phyloP scores from a whole-genome alignment of 257 asterid genomes.

The Rhazya stricta region DNA sequence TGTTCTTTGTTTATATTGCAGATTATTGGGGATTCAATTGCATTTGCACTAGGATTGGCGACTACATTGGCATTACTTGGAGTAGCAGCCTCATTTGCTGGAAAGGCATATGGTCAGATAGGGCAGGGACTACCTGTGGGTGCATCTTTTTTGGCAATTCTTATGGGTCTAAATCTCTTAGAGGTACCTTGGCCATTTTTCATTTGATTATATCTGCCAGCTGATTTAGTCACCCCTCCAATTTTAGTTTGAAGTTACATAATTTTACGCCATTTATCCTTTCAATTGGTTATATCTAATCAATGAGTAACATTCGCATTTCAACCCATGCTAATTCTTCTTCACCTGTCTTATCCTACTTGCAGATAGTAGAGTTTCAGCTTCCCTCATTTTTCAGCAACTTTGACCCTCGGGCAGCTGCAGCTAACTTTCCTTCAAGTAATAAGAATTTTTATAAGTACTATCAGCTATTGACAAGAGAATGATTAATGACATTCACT shows the following conservation, averaged over 20 bases:
- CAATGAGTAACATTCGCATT: neutral
- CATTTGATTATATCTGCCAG: neutral
- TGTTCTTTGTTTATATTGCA: slow-evolving; percentile 15
- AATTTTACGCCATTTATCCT: neutral
- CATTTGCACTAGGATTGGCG: slow-evolving; percentile 94
- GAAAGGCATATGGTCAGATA: slow-evolving; percentile 94
- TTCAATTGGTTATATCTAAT: neutral
- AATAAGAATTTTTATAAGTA: slow-evolving; percentile 21
- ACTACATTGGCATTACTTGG: slow-evolving; percentile 91
- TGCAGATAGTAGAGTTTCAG: slow-evolving; percentile 76
- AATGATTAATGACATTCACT: neutral
- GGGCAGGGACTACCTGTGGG: slow-evolving; percentile 92
- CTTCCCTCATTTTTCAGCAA: slow-evolving; percentile 88
- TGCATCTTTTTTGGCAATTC: slow-evolving; percentile 76
- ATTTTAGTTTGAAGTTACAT: neutral
- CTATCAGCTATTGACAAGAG: slow-evolving; percentile 1
- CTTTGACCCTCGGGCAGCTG: slow-evolving; percentile 91
- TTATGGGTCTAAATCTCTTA: slow-evolving; percentile 90
- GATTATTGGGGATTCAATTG: slow-evolving; percentile 76
- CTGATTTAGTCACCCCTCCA: neutral
- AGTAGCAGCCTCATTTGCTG: slow-evolving; percentile 92
- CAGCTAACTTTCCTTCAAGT: slow-evolving; percentile 87
- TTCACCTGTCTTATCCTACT: neutral
- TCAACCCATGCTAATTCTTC: neutral
- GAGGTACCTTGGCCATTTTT: slow-evolving; percentile 41